Base-by-base conservation (phyloP, 2,329 filamentous ascomycete species). In the Zelopaecilomyces penicillatus region DNA sequence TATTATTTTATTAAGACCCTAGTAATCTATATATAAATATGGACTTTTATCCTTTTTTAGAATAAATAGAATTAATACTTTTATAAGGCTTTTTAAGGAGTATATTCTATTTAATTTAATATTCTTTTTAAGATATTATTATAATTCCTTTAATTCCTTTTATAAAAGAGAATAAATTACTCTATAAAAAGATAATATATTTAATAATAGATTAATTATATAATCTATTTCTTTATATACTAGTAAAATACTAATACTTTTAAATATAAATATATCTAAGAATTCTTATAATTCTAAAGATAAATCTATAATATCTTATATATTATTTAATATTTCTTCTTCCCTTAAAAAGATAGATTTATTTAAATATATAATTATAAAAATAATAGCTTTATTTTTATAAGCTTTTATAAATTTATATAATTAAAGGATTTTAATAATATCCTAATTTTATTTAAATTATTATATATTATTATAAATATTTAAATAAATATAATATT, bases 111-210 rank as follows among this genome's bases (percentile, higher is more conserved):
- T n/a, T n/a, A n/a, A n/a, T n/a, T n/a, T n/a, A n/a, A 6, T 28
- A 3, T 10, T 4, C 10, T 39, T 3, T 39, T 10, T 38, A 43
- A 43, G 19, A 43, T 3, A 37, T 43, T 4, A 2, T 30, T 11
- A 31, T 30, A 30, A 39, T 39, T 28, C 10, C 12, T 6, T 28
- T 39, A 39, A 3, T 29, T 39, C 10, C 5, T 39, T 28, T 5
- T 28, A 28, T 3, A 31, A 31, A 39, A 39, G 37, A 9, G 30
- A 30, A 39, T 39, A 39, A 39, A 30, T 30, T 30, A 39, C n/a
- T 39, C 31, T 43, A 36, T 43, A 36, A 43, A n/a, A n/a, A n/a
- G n/a, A n/a, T n/a, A n/a, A n/a, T 12, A 37, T 8, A 37, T 3
- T 37, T 33, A 32, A 26, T 32, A 10, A 5, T 5, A 27, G 12